Conservation (phyloP, 2,329 filamentous ascomycete species). For the Fonsecaea multimorphosa region DNA sequence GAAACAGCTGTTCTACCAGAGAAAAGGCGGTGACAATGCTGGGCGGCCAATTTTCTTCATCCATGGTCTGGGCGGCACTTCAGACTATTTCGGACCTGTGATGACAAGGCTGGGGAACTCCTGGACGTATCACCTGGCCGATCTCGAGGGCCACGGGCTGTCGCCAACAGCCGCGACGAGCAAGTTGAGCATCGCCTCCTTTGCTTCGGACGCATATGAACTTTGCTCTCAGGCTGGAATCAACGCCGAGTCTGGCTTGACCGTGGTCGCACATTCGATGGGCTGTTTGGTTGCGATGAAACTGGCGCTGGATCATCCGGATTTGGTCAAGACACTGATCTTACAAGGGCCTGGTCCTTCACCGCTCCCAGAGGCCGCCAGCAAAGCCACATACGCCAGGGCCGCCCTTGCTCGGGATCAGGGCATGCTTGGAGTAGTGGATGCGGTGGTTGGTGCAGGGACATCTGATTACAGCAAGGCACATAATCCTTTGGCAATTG, state of each 20-base stretch:
- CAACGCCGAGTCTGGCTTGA: constrained; percentile 41
- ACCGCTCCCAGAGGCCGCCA: constrained; percentile 51
- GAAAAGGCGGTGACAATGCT: constrained; percentile 40
- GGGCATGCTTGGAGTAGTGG: constrained; percentile 55
- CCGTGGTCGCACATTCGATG: constrained; percentile 59
- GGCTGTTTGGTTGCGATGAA: constrained; percentile 57
- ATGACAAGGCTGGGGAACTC: constrained; percentile 45
- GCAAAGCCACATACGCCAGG: constrained; percentile 43
- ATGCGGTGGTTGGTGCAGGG: constrained; percentile 47
- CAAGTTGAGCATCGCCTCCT: constrained; percentile 51
- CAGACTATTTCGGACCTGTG: constrained; percentile 55
- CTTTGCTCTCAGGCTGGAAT: constrained; percentile 48
- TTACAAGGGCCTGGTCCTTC: constrained; percentile 57
- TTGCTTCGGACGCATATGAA: constrained; percentile 52
- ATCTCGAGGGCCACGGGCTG: constrained; percentile 63
- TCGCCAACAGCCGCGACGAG: constrained; percentile 58
- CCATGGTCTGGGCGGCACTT: constrained; percentile 61
- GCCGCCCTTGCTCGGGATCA: constrained; percentile 51
- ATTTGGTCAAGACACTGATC: constrained; percentile 53
- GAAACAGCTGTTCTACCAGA: constrained; percentile 52
- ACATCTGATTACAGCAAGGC: constrained; percentile 49
- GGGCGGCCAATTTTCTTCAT: constrained; percentile 54
- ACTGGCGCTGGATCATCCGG: constrained; percentile 51
- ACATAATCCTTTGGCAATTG: constrained; percentile 49
- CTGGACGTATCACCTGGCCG: constrained; percentile 54